phyloP scores from a whole-genome alignment of 1,284 basidiomycete genomes.

The Schizophyllum amplum region DNA sequence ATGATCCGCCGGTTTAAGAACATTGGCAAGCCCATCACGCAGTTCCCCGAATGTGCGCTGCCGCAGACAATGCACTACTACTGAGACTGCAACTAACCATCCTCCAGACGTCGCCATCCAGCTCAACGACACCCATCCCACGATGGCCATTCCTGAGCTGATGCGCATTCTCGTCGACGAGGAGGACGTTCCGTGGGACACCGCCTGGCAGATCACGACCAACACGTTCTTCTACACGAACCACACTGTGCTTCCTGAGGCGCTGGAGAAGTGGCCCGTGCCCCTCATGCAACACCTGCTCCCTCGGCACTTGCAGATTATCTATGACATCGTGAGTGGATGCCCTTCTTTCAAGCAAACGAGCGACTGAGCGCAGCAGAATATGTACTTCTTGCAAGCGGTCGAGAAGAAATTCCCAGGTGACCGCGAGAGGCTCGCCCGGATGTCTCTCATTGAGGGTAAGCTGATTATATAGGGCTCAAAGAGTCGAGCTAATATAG shows the following conservation, averaged over 20 bases:
- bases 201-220: slow-evolving; percentile 81
- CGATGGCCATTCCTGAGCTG: slow-evolving; percentile 87
- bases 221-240: slow-evolving; percentile 93
- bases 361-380: background rate
- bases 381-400: slow-evolving; percentile 53
- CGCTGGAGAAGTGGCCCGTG: slow-evolving; percentile 84
- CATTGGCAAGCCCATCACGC: slow-evolving; percentile 61
- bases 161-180: slow-evolving; percentile 88
- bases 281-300: slow-evolving; percentile 75
- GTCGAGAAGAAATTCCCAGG: slow-evolving; percentile 87
- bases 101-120: slow-evolving; percentile 75
- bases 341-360: background rate
- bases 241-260: slow-evolving; percentile 79
- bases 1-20: slow-evolving; percentile 82
- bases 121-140: slow-evolving; percentile 90
- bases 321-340: slow-evolving; percentile 73
- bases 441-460: slow-evolving; percentile 87
- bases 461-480: background rate
- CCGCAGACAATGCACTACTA: background rate
- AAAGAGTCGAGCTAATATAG: slow-evolving; percentile 27
- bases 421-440: slow-evolving; percentile 66
- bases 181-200: slow-evolving; percentile 77
- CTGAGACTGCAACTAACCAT: background rate
- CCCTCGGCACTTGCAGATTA: slow-evolving; percentile 79
- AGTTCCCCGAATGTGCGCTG: slow-evolving; percentile 76